Evolutionary conservation across 2,329 filamentous ascomycete species (phyloP).

Genomic region (Cladosporium austrohemisphaericum): DNA sequence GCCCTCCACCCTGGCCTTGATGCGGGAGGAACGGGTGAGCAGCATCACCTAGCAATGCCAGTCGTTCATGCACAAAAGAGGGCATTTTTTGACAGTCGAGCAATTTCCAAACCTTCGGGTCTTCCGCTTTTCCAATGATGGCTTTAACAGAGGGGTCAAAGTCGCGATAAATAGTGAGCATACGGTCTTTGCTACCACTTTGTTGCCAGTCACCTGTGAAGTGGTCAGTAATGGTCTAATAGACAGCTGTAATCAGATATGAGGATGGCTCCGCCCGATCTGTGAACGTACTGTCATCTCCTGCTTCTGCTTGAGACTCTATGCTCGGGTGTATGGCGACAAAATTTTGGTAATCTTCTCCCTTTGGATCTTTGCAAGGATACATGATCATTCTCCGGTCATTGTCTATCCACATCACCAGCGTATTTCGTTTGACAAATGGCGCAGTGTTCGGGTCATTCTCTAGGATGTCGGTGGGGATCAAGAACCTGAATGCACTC

Average conservation of each 20-base stretch:
- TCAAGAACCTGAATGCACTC: slow-evolving; percentile 56
- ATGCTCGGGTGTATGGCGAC: slow-evolving; percentile 40
- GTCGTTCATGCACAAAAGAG: slow-evolving; percentile 50
- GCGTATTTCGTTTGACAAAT: slow-evolving; percentile 29
- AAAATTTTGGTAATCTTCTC: slow-evolving; percentile 50
- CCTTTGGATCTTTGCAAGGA: too few relatives aligned
- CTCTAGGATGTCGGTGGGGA: slow-evolving; percentile 43
- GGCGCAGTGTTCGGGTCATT: slow-evolving; percentile 38
- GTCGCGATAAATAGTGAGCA: slow-evolving; percentile 39
- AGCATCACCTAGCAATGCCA: slow-evolving; percentile 63
- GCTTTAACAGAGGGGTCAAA: slow-evolving; percentile 37
- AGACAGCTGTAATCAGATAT: too few relatives aligned
- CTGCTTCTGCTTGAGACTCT: slow-evolving; percentile 23
- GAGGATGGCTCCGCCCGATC: too few relatives aligned
- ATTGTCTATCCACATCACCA: slow-evolving; percentile 43
- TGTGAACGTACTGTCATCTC: slow-evolving; percentile 14
- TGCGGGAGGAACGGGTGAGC: slow-evolving; percentile 66
- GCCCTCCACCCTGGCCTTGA: slow-evolving; percentile 59
- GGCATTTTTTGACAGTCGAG: slow-evolving; percentile 60
- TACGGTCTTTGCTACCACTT: slow-evolving; percentile 33
- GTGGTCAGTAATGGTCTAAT: slow-evolving; percentile 10
- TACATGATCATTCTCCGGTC: slow-evolving; percentile 48
- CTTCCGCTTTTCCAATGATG: slow-evolving; percentile 38
- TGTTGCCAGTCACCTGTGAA: slow-evolving; percentile 35
- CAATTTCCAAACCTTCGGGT: slow-evolving; percentile 51